Percentiles rank a stretch among this genome's conserved stretches.
Conservation (phyloP, 2,329 filamentous ascomycete species). For the Lecanicillium sp. region DNA sequence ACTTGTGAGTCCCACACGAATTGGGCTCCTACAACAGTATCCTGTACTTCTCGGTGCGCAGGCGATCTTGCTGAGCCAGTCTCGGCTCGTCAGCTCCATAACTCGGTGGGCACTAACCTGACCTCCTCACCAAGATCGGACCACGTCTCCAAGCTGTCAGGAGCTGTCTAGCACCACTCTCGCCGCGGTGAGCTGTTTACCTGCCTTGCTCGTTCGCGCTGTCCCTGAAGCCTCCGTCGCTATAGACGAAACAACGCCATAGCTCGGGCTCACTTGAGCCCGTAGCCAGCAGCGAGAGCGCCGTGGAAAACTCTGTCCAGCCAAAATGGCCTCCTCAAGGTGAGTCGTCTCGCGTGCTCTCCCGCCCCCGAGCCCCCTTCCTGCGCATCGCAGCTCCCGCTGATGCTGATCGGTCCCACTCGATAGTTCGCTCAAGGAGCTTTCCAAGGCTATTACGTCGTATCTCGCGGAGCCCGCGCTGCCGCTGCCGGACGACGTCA, state of each 20-base stretch:
- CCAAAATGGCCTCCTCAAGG: slow-evolving; percentile 9
- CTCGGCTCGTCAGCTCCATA: slow-evolving; percentile 2
- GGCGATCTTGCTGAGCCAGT: slow-evolving; percentile 6
- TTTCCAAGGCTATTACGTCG: slow-evolving; percentile 48
- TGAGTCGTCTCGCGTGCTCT: slow-evolving; percentile 1
- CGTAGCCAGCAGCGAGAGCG: slow-evolving; percentile 8
- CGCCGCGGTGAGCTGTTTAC: no score
- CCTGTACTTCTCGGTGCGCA: not conserved
- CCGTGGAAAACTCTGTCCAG: slow-evolving; percentile 6
- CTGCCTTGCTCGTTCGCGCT: no score
- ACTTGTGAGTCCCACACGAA: no score
- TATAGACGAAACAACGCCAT: no score
- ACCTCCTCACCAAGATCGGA: slow-evolving; percentile 9
- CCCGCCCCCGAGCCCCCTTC: not conserved
- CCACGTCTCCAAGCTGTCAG: slow-evolving; percentile 1
- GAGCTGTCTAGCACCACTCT: no score
- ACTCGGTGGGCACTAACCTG: slow-evolving; percentile 7
- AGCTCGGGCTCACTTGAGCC: slow-evolving; percentile 9
- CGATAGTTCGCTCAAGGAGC: slow-evolving; percentile 45
- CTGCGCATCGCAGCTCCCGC: slow-evolving; percentile 10
- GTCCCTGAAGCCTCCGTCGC: no score
- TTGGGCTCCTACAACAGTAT: not conserved
- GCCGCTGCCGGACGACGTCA: slow-evolving; percentile 55
- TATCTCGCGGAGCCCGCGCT: slow-evolving; percentile 41
- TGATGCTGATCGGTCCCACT: slow-evolving; percentile 13